Conservation (phyloP, 345 rosid genomes). For the Eutrema japonicum region DNA sequence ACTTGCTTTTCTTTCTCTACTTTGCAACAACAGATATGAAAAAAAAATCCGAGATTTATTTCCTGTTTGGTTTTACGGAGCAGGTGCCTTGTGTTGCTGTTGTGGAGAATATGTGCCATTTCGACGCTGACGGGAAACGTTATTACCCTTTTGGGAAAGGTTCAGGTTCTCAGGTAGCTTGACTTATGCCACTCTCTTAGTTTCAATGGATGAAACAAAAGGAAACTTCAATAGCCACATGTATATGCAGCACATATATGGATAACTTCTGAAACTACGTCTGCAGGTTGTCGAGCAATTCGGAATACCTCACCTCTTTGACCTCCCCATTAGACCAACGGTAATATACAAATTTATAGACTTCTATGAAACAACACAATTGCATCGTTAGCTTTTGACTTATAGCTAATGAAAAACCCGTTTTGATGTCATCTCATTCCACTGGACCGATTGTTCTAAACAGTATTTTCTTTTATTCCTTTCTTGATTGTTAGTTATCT, state of each 20-base stretch:
- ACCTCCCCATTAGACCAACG: conserved; percentile 91
- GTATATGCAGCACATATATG: background rate
- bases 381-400: conserved; percentile 8
- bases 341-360: conserved; percentile 34
- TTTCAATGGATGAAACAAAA: conserved; percentile 10
- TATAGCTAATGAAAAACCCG: background rate
- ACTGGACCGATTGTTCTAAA: background rate
- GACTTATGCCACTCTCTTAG: background rate
- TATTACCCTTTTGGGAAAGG: conserved; percentile 97
- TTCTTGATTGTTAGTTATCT: conserved; percentile 59
- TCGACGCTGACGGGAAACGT: conserved; percentile 95
- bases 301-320: conserved; percentile 96
- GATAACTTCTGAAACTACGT: conserved; percentile 17
- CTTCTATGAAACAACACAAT: background rate
- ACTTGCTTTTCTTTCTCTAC: conserved; percentile 15
- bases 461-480: background rate
- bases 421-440: too few species aligned
- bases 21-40: conserved; percentile 23
- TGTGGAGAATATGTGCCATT: conserved; percentile 97
- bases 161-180: conserved; percentile 84
- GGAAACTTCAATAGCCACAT: background rate
- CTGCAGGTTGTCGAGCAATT: conserved; percentile 93
- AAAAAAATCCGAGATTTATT: conserved; percentile 3
- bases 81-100: conserved; percentile 97
- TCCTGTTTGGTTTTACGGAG: conserved; percentile 31